Evolutionary conservation across 768 basidiomycete genomes (phyloP).

Genomic region (Agrocybe praecox): DNA sequence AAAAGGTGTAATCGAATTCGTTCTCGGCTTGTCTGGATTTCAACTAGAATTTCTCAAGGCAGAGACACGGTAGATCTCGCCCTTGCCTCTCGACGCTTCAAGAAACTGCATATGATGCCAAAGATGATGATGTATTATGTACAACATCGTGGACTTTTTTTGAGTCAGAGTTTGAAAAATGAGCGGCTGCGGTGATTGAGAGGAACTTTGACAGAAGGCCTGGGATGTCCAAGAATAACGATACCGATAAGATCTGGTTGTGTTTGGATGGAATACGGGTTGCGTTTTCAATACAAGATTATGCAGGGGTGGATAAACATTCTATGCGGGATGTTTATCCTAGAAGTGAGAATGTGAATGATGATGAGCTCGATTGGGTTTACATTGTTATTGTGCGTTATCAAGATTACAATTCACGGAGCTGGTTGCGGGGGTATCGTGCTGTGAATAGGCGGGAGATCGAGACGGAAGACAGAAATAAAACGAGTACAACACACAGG

Average conservation of each 20-base stretch:
- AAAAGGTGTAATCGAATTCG: background rate
- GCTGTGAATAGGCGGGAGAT: slow-evolving; percentile 26
- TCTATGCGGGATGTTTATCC: background rate
- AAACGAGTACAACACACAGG: background rate
- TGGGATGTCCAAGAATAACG: slow-evolving; percentile 18
- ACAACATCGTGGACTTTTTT: background rate
- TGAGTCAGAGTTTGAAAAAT: slow-evolving; percentile 1
- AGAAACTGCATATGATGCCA: background rate
- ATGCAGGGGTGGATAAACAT: slow-evolving; percentile 7
- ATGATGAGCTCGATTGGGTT: background rate
- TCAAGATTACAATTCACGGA: slow-evolving; percentile 24
- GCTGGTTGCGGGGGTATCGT: slow-evolving; percentile 39
- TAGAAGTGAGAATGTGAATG: background rate
- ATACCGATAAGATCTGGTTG: slow-evolving; percentile 6
- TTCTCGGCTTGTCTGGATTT: background rate
- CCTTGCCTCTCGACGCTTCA: background rate
- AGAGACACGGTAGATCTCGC: background rate
- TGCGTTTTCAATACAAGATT: background rate
- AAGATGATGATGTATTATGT: background rate
- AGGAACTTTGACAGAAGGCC: slow-evolving; percentile 10
- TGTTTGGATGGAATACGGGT: background rate
- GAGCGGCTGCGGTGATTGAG: slow-evolving; percentile 16
- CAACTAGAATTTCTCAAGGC: background rate
- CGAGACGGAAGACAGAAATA: slow-evolving; percentile 1
- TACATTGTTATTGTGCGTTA: slow-evolving; percentile 1